Conservation (phyloP, 805 yeast species). For the Suhomyces emberorum region DNA sequence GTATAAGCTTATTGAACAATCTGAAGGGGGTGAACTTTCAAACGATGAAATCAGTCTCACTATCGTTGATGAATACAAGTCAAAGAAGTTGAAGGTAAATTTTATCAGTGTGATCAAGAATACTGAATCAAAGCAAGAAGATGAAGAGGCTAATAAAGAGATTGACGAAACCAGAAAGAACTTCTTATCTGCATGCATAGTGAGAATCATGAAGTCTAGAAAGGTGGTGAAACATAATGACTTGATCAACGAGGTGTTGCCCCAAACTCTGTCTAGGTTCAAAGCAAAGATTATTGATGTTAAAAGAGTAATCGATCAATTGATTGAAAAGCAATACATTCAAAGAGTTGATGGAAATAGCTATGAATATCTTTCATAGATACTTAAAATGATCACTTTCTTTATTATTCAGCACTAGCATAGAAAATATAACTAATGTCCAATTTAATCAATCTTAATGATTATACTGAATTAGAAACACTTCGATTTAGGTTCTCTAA, state of each 20-base stretch:
- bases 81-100: constrained; percentile 79
- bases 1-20: constrained; percentile 67
- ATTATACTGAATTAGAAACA: too few species aligned
- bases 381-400: too few species aligned
- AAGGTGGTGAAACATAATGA: constrained; percentile 74
- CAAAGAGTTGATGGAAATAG: constrained; percentile 71
- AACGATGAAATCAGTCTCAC: constrained; percentile 55
- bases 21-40: constrained; percentile 52
- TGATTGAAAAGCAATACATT: constrained; percentile 83
- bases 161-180: constrained; percentile 83
- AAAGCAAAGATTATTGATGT: constrained; percentile 82
- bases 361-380: constrained; percentile 81
- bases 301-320: constrained; percentile 77
- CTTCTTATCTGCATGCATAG: constrained; percentile 88
- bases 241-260: constrained; percentile 81
- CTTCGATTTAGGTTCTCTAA: too few species aligned
- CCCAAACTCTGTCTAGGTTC: constrained; percentile 80
- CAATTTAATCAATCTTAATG: too few species aligned
- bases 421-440: too few species aligned
- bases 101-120: constrained; percentile 59
- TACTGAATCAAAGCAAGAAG: constrained; percentile 60
- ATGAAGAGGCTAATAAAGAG: constrained; percentile 72
- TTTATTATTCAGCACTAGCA: too few species aligned
- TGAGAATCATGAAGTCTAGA: constrained; percentile 93
- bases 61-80: constrained; percentile 76